Conservation (phyloP, 2,329 filamentous ascomycete genomes). For the Trematosphaeria pertusa region DNA sequence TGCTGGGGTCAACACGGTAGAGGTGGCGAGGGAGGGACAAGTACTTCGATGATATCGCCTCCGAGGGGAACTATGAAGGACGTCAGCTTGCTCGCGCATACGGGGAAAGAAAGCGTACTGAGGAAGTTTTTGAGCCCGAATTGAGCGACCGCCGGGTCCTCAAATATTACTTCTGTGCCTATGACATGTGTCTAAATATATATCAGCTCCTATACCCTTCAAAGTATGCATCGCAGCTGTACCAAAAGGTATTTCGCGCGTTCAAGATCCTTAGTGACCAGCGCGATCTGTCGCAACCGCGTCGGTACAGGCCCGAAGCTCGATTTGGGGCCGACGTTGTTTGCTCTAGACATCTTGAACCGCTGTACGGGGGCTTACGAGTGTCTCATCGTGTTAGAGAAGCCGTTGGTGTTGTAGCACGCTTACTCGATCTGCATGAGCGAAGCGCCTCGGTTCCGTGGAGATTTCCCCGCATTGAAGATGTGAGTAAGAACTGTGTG, state of each 20-base stretch:
- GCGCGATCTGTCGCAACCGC: conserved; percentile 45
- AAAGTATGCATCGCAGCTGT: conserved; percentile 3
- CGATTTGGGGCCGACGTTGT: conserved; percentile 12
- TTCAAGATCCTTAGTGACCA: conserved; percentile 41
- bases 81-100: background rate
- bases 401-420: background rate
- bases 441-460: conserved; percentile 8
- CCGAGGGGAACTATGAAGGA: conserved; percentile 47
- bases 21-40: background rate
- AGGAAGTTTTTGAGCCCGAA: conserved; percentile 53
- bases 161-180: conserved; percentile 50
- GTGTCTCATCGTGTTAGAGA: background rate
- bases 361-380: background rate
- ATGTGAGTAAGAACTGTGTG: too few species aligned
- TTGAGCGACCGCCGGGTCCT: conserved; percentile 47
- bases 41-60: conserved; percentile 53
- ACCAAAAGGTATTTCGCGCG: conserved; percentile 33
- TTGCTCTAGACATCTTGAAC: conserved; percentile 16
- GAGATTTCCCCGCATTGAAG: conserved; percentile 12
- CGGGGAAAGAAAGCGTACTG: conserved; percentile 23
- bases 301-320: conserved; percentile 29
- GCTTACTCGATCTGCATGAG: conserved; percentile 11
- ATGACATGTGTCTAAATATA: conserved; percentile 43
- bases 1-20: conserved; percentile 7
- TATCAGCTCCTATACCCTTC: conserved; percentile 7